Percentiles rank a stretch among this genome's conserved stretches.
Conservation (phyloP, 495 filamentous ascomycete genomes). For the Podospora sp. region DNA sequence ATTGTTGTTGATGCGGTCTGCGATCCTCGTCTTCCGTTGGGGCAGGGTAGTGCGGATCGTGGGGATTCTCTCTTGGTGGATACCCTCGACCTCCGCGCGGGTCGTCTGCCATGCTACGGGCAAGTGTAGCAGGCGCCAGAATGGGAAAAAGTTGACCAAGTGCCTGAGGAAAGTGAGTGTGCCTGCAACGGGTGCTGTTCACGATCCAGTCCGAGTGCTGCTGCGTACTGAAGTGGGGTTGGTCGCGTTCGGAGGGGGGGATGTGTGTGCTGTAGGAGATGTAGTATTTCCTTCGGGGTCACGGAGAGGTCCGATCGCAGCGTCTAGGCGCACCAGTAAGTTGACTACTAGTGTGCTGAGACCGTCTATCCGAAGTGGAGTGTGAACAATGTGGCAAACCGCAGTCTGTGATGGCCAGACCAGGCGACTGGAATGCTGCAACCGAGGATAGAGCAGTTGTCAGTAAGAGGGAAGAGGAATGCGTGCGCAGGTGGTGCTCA, state of each 20-base stretch:
- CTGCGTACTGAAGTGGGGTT: too few species aligned
- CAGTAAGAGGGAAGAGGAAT: neutral
- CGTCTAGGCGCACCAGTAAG: neutral
- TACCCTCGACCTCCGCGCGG: constrained; percentile 41
- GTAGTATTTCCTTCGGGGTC: neutral
- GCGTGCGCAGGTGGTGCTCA: neutral
- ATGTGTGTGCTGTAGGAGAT: neutral
- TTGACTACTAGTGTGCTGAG: neutral
- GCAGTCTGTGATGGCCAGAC: neutral
- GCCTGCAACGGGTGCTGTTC: neutral
- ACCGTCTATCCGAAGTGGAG: neutral
- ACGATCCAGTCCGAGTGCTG: neutral
- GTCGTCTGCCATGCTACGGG: constrained; percentile 49
- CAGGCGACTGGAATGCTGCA: neutral
- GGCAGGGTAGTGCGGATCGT: constrained; percentile 52
- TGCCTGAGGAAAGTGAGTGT: neutral
- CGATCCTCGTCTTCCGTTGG: constrained; percentile 51
- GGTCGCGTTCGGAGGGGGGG: neutral
- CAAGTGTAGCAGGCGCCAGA: constrained; percentile 16
- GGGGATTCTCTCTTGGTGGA: constrained; percentile 39
- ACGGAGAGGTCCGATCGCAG: constrained; percentile 6
- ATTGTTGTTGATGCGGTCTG: constrained; percentile 43
- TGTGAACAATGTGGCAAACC: neutral
- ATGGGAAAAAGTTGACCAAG: constrained; percentile 6
- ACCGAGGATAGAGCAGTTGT: neutral